Conservation (phyloP, 2,329 filamentous ascomycete species). For the Penicillium verrucosum region DNA sequence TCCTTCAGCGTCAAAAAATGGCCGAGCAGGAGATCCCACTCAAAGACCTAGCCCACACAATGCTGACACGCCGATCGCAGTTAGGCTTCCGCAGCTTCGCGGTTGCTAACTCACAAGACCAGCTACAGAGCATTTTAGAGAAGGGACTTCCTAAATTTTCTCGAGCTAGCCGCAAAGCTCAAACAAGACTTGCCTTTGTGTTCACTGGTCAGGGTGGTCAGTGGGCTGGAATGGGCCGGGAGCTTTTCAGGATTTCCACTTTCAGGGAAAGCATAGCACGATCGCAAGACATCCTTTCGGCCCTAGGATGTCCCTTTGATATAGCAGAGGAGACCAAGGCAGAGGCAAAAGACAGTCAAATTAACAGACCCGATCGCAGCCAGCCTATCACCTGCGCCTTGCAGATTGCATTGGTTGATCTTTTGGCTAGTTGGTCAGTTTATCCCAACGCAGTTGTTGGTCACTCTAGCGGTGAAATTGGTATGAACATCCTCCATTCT, state of each 20-base stretch:
- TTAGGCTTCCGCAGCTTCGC: constrained; percentile 21
- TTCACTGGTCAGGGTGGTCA: constrained; percentile 48
- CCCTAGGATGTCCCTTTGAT: constrained; percentile 26
- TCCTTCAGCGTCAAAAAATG: constrained; percentile 7
- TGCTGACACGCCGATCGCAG: constrained; percentile 19
- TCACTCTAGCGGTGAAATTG: constrained; percentile 34
- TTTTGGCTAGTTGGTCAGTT: constrained; percentile 21
- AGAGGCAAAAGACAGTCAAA: constrained; percentile 5
- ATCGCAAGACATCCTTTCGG: constrained; percentile 6
- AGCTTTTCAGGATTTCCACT: constrained; percentile 28
- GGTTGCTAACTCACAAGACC: constrained; percentile 14
- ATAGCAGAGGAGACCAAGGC: constrained; percentile 23
- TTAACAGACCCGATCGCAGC: constrained; percentile 26
- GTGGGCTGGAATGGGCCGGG: constrained; percentile 42
- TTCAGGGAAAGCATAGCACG: constrained; percentile 15
- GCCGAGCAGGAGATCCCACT: constrained; percentile 3
- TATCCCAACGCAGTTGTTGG: constrained; percentile 23
- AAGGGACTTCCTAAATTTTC: constrained; percentile 14
- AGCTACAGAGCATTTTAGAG: constrained; percentile 6
- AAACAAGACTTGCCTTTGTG: constrained; percentile 25
- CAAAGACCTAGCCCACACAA: constrained; percentile 15
- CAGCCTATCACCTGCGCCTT: constrained; percentile 25
- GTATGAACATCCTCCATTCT: constrained; percentile 4
- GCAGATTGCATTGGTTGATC: constrained; percentile 28
- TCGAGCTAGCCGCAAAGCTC: constrained; percentile 15